phyloP scores from a whole-genome alignment of 495 filamentous ascomycete genomes.

The Eremomyces bilateralis region DNA sequence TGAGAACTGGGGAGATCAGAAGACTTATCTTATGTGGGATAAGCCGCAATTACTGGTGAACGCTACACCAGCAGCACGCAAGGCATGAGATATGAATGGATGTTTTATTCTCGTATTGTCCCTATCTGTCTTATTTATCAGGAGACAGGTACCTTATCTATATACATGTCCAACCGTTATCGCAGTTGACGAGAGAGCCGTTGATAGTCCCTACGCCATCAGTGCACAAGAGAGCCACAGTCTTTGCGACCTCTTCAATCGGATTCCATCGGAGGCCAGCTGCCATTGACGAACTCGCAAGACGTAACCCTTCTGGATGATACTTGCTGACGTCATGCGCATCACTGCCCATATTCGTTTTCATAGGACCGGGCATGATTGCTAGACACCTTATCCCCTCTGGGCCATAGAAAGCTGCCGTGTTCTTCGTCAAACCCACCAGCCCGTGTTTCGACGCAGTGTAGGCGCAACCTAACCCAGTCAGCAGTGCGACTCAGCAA shows the following conservation, averaged over 20 bases:
- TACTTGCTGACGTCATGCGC: neutral
- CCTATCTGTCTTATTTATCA: too few relatives aligned
- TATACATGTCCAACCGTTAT: neutral
- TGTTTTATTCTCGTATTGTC: too few relatives aligned
- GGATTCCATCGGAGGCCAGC: neutral
- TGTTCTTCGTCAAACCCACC: neutral
- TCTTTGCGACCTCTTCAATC: neutral
- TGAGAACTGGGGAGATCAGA: conserved; percentile 14
- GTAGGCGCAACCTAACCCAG: too few relatives aligned
- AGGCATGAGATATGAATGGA: too few relatives aligned
- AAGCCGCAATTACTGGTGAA: conserved; percentile 17
- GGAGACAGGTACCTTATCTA: too few relatives aligned
- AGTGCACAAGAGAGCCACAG: neutral
- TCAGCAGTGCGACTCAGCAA: too few relatives aligned
- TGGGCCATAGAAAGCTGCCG: neutral
- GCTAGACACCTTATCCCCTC: neutral
- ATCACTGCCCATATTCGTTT: neutral
- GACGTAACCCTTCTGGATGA: neutral
- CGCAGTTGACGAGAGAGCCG: neutral
- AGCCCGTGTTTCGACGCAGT: neutral
- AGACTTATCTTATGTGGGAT: conserved; percentile 20
- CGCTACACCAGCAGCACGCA: too few relatives aligned
- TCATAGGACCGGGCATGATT: neutral
- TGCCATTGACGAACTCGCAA: neutral
- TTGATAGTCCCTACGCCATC: neutral